Evolutionary conservation across 2,329 filamentous ascomycete species (phyloP).

Genomic region (Fusarium gaditjirri): DNA sequence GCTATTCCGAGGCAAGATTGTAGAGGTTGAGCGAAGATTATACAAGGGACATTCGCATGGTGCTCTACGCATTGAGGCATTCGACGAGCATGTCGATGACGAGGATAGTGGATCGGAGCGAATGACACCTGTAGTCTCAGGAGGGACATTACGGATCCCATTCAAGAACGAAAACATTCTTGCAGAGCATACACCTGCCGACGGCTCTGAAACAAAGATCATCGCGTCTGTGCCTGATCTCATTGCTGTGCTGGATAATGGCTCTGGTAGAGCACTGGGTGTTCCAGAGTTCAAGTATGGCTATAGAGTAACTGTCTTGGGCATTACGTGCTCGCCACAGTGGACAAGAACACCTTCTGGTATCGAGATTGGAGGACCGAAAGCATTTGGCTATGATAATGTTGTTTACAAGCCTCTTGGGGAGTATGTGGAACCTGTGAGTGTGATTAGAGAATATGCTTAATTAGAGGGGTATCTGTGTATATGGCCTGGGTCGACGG

Average conservation of each 20-base stretch:
- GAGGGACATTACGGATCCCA: background rate
- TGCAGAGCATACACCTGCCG: background rate
- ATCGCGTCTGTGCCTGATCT: conserved; percentile 17
- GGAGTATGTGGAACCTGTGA: background rate
- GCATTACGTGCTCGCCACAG: conserved; percentile 6
- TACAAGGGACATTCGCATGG: background rate
- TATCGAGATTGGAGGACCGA: background rate
- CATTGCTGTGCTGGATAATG: conserved; percentile 11
- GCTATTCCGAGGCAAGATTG: background rate
- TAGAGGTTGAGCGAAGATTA: background rate
- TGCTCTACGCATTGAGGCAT: background rate
- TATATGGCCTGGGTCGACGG: too few relatives aligned
- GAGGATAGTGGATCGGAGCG: background rate
- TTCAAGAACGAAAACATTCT: background rate
- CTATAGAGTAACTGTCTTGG: conserved; percentile 8
- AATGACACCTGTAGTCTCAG: background rate
- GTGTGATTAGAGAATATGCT: background rate
- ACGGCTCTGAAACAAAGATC: background rate
- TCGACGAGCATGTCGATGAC: background rate
- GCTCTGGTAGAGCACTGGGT: conserved; percentile 16
- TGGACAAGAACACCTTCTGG: conserved; percentile 10
- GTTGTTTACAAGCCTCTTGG: background rate
- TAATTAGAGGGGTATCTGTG: background rate
- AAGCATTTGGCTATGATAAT: background rate
- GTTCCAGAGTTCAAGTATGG: conserved; percentile 28